Base-by-base conservation (phyloP, 768 basidiomycete species). In the Russula griseocarnosa region DNA sequence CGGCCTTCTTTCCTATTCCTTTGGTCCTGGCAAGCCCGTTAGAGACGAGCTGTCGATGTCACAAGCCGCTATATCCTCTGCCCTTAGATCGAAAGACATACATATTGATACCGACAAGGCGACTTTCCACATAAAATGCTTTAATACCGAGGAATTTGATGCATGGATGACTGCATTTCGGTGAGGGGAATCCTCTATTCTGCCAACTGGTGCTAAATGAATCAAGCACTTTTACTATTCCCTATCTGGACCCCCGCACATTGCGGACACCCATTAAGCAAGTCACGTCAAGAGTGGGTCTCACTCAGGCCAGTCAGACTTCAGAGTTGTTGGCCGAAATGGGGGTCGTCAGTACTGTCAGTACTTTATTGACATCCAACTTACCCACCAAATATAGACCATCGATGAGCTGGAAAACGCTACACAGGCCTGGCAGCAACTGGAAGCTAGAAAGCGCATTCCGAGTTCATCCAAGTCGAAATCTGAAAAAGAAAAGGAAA, bases 91-190 rank as follows among this genome's bases (percentile, higher is more conserved):
- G 63, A 89, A 81, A 72, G 88, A 92, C 69, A 90, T 93, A 55
- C 90, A 92, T 69, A 79, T 94, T 54, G 91, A 94, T 70, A 85
- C 88, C 3, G 81, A 78, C 69, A 84, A 78, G 50, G 86, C 86
- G 30, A 92, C 88, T 0, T 93, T 92, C 71, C 91, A 93, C 73
- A 82, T 93, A 66, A 89, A 87, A 73, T 90, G 88, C 71, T 74
- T 90, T n/a, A 85, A 76, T 53, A 74, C 75, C 20, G 82, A 84
- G 10, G 91, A 93, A 70, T 92, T 90, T 67, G 76, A 84, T 55
- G 75, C 71, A 54, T 93, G 91, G 91, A 88, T 89, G 82, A 66
- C 77, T 28, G 85, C 86, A 30, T 83, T 92, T 71, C 85, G 90
- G 90, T 88, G 69, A 74, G 56, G 44, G 44, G 58, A 36, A 51